Evolutionary conservation across 495 filamentous ascomycete genomes (phyloP), one percentile per base, ranked within the genome.

Genomic region (Penicillium turbatum): DNA sequence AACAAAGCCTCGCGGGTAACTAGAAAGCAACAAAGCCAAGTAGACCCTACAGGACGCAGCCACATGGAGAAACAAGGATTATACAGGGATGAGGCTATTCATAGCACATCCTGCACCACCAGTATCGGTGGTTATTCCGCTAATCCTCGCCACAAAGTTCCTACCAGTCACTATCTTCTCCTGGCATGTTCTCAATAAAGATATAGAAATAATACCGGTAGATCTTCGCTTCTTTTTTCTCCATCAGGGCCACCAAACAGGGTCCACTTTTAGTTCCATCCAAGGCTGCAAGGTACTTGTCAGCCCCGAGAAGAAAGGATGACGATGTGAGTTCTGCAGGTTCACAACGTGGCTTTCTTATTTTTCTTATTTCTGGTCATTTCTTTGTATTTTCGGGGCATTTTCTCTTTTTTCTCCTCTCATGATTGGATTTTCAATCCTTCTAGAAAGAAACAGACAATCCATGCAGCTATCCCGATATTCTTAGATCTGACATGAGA

Each of bases 261-360:
- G 46, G 46, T 12, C 46, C n/a, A 10, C 11, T 48, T 48, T 27
- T 3, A n/a, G 6, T 36, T 15, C 15, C 16, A 32, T 26, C 46
- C 21, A 37, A 48, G 45, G 32, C 45, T 36, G 19, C 19, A 36
- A 48, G 32, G 45, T 48, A 36, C 45, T 36, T 5, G n/a, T 48
- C 45, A 48, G 45, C 32, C 34, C 32, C 48, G 8, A 2, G 7
- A 27, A 41, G 10, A 44, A 31, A 2, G 13, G 48, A 38, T 29
- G 31, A 26, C 6, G 21, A 11, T n/a, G n/a, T 24, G 13, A 29
- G 6, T 30, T 39, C 48, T 61, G 52, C 61, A 64, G 45, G 55
- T 52, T 47, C 37, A 32, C 47, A 64, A 64, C 62, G 59, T 64
- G 54, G 54, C 50, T 51, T 59, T 62, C 62, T 65, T 65, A 60